A percentile compares a stretch with the other conserved stretches of the same genome.
These are phyloP conservation scores for Prosopis cineraria DNA, from an alignment of 306 rosid genomes.

Conservation along the genomic window DNA sequence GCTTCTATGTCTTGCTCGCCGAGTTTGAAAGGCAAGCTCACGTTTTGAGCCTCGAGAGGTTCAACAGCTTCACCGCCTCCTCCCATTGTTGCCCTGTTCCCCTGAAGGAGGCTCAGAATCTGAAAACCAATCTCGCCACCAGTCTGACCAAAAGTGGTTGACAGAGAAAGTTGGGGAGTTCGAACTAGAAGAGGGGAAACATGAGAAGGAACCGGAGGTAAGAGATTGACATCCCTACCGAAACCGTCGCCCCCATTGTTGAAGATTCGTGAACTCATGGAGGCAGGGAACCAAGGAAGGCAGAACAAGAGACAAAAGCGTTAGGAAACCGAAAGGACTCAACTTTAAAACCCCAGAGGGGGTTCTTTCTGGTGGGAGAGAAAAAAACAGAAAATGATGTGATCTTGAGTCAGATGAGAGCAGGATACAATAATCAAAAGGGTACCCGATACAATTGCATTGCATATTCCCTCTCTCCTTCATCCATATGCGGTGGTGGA, in stretches of 20 bases:
- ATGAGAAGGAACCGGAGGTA: constrained; percentile 31
- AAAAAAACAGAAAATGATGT: background rate
- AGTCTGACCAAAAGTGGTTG: background rate
- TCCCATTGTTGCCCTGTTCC: constrained; percentile 24
- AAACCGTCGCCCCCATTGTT: constrained; percentile 34
- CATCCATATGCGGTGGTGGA: background rate
- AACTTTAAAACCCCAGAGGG: constrained; percentile 21
- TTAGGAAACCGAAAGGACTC: background rate
- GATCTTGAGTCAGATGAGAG: background rate
- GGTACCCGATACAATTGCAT: background rate
- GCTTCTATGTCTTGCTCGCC: constrained; percentile 37
- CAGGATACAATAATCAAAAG: constrained; percentile 15
- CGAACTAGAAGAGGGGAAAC: background rate
- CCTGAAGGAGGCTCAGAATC: constrained; percentile 40
- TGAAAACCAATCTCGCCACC: constrained; percentile 45
- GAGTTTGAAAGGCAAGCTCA: constrained; percentile 38
- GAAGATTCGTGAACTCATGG: constrained; percentile 48
- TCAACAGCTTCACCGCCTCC: constrained; percentile 23
- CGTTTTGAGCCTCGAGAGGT: constrained; percentile 17
- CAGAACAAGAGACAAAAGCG: background rate
- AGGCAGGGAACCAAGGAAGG: background rate
- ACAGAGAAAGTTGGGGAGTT: constrained; percentile 8
- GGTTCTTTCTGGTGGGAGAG: constrained; percentile 7
- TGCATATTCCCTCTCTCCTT: constrained; percentile 29
- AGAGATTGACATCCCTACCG: constrained; percentile 33